These are phyloP conservation scores for Diospyros kaki DNA, from an alignment of 148 eudicot genomes.

Conservation along the genomic window DNA sequence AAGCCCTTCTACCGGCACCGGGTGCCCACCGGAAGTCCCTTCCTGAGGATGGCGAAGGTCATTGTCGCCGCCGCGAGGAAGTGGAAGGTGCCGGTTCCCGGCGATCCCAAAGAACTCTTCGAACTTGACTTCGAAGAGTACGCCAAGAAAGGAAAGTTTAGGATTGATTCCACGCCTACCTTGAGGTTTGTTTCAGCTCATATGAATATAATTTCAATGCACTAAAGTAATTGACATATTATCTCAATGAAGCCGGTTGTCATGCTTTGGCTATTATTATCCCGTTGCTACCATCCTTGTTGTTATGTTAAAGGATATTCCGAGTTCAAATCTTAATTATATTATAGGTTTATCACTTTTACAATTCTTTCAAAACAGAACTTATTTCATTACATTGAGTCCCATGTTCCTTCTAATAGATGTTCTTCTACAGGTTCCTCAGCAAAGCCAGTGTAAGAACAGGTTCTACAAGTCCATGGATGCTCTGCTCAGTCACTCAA, in stretches of 20 bases:
- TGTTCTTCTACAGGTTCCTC: conserved; percentile 34
- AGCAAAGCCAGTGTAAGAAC: conserved; percentile 68
- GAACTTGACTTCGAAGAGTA: conserved; percentile 62
- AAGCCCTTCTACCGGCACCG: no score
- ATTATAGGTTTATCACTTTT: no score
- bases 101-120: conserved; percentile 55
- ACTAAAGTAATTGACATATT: no score
- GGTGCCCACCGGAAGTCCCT: conserved; percentile 63
- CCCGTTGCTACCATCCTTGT: no score
- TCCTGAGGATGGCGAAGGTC: conserved; percentile 65
- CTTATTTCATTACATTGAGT: no score
- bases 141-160: conserved; percentile 40
- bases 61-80: conserved; percentile 64
- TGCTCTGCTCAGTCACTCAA: conserved; percentile 60
- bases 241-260: no score
- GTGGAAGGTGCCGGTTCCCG: conserved; percentile 37
- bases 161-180: conserved; percentile 57
- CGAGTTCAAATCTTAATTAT: no score
- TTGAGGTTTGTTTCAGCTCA: conserved; percentile 36
- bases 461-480: conserved; percentile 44
- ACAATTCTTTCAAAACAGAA: no score
- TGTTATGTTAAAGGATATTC: no score
- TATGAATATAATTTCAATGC: no score
- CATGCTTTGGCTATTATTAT: no score
- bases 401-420: no score